Base-by-base conservation (phyloP, 1,284 basidiomycete genomes). In the Meripilus lineatus region DNA sequence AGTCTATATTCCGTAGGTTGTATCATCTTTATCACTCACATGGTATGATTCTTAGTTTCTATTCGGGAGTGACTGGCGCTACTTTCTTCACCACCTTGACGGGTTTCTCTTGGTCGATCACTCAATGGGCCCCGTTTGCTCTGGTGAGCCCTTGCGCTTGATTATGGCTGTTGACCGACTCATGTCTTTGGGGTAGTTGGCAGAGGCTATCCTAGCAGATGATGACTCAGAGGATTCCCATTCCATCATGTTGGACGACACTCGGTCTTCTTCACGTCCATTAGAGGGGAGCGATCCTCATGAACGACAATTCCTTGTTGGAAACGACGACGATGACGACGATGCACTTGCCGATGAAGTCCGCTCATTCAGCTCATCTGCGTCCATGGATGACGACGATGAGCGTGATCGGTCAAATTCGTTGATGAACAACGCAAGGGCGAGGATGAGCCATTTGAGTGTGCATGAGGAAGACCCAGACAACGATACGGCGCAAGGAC, bases 41-140 rank as follows among this genome's bases (percentile, higher is more conserved):
- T n/a, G n/a, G n/a, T n/a, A n/a, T 42, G 46, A 17, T 14, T 46
- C 6, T 8, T 44, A 90, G 87, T 46, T 74, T 88, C 52, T 79
- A 78, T 2, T 69, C 72, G 14, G 75, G 71, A n/a, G 79, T 87
- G 2, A 55, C 58, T 17, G 79, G 81, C 0, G 80, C 84, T 17
- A 85, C 81, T 0, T 51, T 79, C 20, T 70, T 91, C 37, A 74
- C 90, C 30, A 75, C 80, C 7, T 50, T 84, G 11, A 76, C 79
- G 3, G 89, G 89, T 0, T 80, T 90, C 51, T 79, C 84, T 8
- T 90, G 84, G 84, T 85, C 86, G 2, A 73, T 91, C 43, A 78
- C 81, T 0, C 79, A 81, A 61, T 91, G 89, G 89, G 86, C 77
- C 7, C 86, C 86, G 3, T 89, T 86, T 60, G 77, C 85, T 1